phyloP scores from a whole-genome alignment of 371 early-diverging fungal genomes.

The Smittium mucronatum region DNA sequence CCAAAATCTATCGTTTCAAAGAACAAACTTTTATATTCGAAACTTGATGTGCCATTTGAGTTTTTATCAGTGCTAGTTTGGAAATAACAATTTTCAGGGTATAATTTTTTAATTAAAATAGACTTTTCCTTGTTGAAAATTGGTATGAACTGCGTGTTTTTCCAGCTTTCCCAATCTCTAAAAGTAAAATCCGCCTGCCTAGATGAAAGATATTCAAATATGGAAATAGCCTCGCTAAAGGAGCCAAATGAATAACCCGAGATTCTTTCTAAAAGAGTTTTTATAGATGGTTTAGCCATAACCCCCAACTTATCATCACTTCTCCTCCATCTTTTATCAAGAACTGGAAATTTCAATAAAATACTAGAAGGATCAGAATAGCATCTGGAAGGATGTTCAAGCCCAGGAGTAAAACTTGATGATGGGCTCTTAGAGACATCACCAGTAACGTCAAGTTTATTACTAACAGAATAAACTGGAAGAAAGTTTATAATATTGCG shows the following conservation, averaged over 20 bases:
- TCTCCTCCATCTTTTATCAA: conserved; percentile 40
- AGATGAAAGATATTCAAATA: conserved; percentile 58
- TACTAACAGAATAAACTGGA: not conserved
- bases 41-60: conserved; percentile 8
- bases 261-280: conserved; percentile 37
- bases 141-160: conserved; percentile 49
- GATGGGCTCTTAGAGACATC: too few relatives aligned
- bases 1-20: conserved; percentile 67
- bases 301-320: conserved; percentile 59
- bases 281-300: conserved; percentile 42
- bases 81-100: conserved; percentile 42
- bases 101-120: not conserved
- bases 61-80: not conserved
- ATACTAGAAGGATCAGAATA: conserved; percentile 46
- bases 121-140: conserved; percentile 25
- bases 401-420: not conserved
- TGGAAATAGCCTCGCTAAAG: conserved; percentile 32
- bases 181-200: conserved; percentile 43
- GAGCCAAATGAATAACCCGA: conserved; percentile 31
- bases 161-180: conserved; percentile 41
- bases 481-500: conserved; percentile 12
- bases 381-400: conserved; percentile 41
- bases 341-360: conserved; percentile 51
- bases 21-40: conserved; percentile 36
- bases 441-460: not conserved